phyloP scores from a whole-genome alignment of 2,329 filamentous ascomycete genomes.

The Paecilomyces formosus region DNA sequence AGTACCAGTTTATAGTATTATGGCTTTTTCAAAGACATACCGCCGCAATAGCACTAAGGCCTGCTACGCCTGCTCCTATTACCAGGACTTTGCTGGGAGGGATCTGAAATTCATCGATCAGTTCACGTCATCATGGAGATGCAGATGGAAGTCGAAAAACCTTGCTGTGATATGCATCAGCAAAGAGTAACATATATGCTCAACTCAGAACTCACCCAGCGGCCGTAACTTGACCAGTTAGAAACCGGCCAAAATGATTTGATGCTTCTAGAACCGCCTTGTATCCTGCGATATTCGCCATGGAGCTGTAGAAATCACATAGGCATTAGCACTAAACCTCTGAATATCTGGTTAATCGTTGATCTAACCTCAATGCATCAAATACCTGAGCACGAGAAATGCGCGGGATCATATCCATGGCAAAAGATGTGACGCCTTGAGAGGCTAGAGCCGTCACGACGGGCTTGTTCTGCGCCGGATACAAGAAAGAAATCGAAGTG shows the following conservation, averaged over 20 bases:
- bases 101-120: slow-evolving; percentile 49
- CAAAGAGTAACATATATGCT: background rate
- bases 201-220: slow-evolving; percentile 54
- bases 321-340: slow-evolving; percentile 1
- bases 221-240: slow-evolving; percentile 84
- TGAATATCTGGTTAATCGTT: background rate
- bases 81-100: slow-evolving; percentile 85
- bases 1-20: slow-evolving; percentile 3
- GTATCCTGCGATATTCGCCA: slow-evolving; percentile 93
- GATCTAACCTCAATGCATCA: slow-evolving; percentile 58
- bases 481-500: slow-evolving; percentile 74
- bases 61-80: slow-evolving; percentile 84
- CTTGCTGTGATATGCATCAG: slow-evolving; percentile 14
- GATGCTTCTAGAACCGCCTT: slow-evolving; percentile 86
- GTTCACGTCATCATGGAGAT: background rate
- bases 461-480: slow-evolving; percentile 71
- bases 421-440: slow-evolving; percentile 67
- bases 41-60: slow-evolving; percentile 79
- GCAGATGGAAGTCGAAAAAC: slow-evolving; percentile 4
- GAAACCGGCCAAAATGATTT: slow-evolving; percentile 79
- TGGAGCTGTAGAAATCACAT: slow-evolving; percentile 51
- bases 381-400: slow-evolving; percentile 86
- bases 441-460: slow-evolving; percentile 66
- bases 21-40: slow-evolving; percentile 23
- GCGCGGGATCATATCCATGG: slow-evolving; percentile 88